Evolutionary conservation across 148 eudicot genomes (phyloP).

Genomic region (Mesembryanthemum crystallinum): DNA sequence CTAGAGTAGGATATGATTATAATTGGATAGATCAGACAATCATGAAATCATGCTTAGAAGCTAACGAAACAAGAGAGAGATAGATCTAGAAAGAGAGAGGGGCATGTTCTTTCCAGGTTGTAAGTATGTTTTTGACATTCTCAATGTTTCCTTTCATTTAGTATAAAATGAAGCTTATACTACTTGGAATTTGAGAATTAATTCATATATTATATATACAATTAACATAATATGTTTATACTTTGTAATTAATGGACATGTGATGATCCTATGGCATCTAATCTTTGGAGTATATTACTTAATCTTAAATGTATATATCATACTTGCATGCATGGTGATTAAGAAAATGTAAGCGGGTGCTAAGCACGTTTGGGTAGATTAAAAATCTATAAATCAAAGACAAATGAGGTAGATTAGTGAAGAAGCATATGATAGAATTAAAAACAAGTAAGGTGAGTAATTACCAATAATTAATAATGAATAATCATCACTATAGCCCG

Average conservation of each 20-base stretch:
- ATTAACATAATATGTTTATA: no score
- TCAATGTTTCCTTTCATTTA: background rate
- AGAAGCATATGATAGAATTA: constrained; percentile 2
- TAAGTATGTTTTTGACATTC: constrained; percentile 16
- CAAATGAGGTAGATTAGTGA: constrained; percentile 13
- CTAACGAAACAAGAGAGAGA: constrained; percentile 35
- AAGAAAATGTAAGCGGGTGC: background rate
- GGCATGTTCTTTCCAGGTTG: constrained; percentile 15
- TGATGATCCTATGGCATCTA: no score
- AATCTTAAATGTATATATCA: no score
- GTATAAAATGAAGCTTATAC: background rate
- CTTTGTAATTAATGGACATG: no score
- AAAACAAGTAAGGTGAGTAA: background rate
- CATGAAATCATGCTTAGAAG: constrained; percentile 80
- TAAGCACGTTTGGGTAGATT: constrained; percentile 3
- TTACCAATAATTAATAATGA: background rate
- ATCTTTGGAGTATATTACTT: no score
- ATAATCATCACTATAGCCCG: background rate
- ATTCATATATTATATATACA: no score
- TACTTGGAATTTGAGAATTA: no score
- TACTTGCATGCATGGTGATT: background rate
- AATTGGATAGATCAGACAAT: constrained; percentile 31
- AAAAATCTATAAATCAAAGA: background rate
- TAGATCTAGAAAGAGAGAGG: background rate
- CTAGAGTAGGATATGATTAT: constrained; percentile 13